These are phyloP conservation scores for Apiotrichum veenhuisii DNA, from an alignment of 1,284 basidiomycete species.

Conservation along the genomic window DNA sequence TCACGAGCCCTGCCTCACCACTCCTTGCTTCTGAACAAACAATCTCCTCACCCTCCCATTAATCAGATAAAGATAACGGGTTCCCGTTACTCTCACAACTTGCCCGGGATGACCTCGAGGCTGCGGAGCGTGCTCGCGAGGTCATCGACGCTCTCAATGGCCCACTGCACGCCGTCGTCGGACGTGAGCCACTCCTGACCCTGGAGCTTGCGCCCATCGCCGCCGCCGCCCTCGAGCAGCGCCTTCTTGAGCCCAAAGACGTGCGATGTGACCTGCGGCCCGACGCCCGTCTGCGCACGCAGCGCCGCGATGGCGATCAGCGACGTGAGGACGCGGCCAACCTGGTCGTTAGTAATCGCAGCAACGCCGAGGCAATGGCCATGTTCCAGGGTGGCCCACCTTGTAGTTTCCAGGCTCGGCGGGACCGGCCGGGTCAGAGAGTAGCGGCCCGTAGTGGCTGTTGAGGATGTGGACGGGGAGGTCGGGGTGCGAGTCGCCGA, in stretches of 20 bases:
- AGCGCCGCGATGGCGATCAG: conserved; percentile 88
- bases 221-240: conserved; percentile 64
- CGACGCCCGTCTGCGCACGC: conserved; percentile 81
- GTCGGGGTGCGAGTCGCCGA: conserved; percentile 68
- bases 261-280: conserved; percentile 85
- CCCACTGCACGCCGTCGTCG: conserved; percentile 90
- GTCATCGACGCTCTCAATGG: conserved; percentile 77
- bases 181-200: conserved; percentile 78
- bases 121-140: conserved; percentile 44
- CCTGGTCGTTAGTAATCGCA: conserved; percentile 23
- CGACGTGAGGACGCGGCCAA: conserved; percentile 81
- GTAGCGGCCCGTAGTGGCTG: conserved; percentile 77
- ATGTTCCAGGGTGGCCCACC: too few species aligned
- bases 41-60: too few species aligned
- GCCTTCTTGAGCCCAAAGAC: conserved; percentile 73
- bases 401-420: conserved; percentile 46
- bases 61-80: too few species aligned
- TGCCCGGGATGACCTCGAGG: not conserved
- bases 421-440: conserved; percentile 63
- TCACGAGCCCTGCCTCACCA: too few species aligned
- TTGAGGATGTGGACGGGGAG: conserved; percentile 83
- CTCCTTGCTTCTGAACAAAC: too few species aligned
- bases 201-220: conserved; percentile 52
- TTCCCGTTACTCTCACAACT: not conserved
- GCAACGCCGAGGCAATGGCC: too few species aligned